Base-by-base conservation (phyloP, 805 yeast species). In the Teunomyces gatunensis region DNA sequence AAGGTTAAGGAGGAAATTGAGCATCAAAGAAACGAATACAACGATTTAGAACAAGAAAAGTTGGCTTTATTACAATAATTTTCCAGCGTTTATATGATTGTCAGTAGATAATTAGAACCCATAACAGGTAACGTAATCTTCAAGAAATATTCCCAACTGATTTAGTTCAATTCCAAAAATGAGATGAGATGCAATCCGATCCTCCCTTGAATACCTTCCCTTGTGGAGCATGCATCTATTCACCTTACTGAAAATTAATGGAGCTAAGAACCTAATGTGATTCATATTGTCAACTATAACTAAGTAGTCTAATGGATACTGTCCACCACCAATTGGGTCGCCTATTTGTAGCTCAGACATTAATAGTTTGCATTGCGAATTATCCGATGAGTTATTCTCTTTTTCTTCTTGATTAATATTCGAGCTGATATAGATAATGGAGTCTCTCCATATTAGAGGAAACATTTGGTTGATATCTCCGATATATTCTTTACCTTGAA, bases 1-100 rank as follows among this genome's bases (percentile, higher is more conserved):
- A 71, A 68, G 47, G 68, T 73, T 6, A 64, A 61, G 45, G 70
- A 68, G 42, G 77, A 72, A 47, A 66, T 72, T 28, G 77, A 72
- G 47, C 64, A 59, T 39, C 76, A 73, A 50, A 52, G 74, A 34
- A 61, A 68, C 46, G 68, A 68, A 44, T 72, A 67, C 50, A 63
- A 65, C 44, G 73, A 67, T 45, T 58, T 73, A 44, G 77, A 73
- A 54, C 74, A 71, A 51, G 73, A 69, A 49, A 69, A 66, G 45
- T 55, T 67, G 29, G 76, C 74, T 2, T 58, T 70, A 28, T 56
- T 67, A 46, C 75, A 71, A 48, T 68, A 54, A 18, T n/a, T 5
- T 15, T 15, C 17, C 15, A 12, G 10, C 5, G 21, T 23, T 20
- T n/a, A 37, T 9, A 23, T 1, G 23, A 20, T 9, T 37, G 9